Base-by-base conservation (phyloP, 768 basidiomycete species). In the Hydnomerulius pinastri region DNA sequence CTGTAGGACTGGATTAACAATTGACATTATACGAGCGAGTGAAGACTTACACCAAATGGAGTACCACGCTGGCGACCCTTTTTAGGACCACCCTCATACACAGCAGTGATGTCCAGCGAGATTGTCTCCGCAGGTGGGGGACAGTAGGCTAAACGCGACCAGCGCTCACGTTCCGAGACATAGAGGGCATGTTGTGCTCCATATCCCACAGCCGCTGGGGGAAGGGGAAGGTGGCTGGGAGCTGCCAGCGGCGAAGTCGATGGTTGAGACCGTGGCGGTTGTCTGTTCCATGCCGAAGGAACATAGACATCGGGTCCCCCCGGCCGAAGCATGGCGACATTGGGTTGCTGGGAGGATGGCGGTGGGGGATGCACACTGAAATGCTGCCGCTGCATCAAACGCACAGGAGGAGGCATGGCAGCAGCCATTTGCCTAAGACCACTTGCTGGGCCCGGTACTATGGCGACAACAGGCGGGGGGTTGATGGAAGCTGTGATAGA, bases 111-210 rank as follows among this genome's bases (percentile, higher is more conserved):
- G 9, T 50, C 42, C 20, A 50, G 36, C 18, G 30, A 35, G 28
- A 50, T 50, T 6, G 32, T 51, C 32, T 51, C 42, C 21, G 32
- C 12, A 18, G 50, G 42, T 21, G 50, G 43, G 10, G 20, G 33
- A 17, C 20, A 21, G 28, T 51, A 37, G 15, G 50, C 27, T n/a
- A 36, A 29, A 20, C 21, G 18, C 6, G 41, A 30, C 50, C 50
- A 45, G n/a, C 17, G 6, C 28, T 51, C 35, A n/a, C 7, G 7
- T 21, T 43, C 6, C 13, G 50, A 29, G 8, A 18, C 18, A 24
- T 51, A 51, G 13, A 36, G 25, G 20, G 24, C 28, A 45, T 51
- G 50, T 28, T 51, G 42, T 17, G 29, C 12, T 12, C 36, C 36
- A 28, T 51, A 51, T 30, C 50, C 43, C 4, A 32, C 20, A 23